Evolutionary conservation across 2,329 filamentous ascomycete species (phyloP).

Genomic region (Calonectria crousiana): DNA sequence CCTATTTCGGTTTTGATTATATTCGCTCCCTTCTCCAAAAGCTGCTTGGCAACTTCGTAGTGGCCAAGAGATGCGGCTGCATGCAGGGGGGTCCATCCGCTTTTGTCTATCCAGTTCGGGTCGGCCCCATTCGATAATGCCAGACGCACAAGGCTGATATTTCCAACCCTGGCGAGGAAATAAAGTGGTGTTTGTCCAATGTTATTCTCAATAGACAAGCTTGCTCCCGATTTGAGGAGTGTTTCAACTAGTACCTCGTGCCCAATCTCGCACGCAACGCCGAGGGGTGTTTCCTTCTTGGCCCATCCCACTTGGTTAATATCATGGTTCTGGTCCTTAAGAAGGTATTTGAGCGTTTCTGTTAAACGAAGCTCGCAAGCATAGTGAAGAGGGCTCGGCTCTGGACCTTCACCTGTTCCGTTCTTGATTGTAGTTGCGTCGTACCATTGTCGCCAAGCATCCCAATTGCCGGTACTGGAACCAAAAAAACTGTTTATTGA

Average conservation of each 20-base stretch:
- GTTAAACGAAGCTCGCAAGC: not conserved
- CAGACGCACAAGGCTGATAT: not conserved
- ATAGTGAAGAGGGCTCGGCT: not conserved
- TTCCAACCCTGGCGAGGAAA: not conserved
- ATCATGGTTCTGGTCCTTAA: not conserved
- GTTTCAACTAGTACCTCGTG: not conserved
- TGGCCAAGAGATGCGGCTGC: not conserved
- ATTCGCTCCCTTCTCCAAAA: not conserved
- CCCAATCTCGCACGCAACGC: not conserved
- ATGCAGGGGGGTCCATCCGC: not conserved
- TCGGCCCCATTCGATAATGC: not conserved
- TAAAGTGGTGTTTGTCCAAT: not conserved
- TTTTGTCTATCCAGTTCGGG: not conserved
- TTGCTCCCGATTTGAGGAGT: not conserved
- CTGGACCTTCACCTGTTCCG: too few relatives aligned
- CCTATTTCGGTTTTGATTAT: not conserved
- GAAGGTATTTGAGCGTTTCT: not conserved
- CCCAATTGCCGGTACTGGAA: not conserved
- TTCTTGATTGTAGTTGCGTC: too few relatives aligned
- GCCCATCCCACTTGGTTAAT: not conserved
- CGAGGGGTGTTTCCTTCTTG: not conserved
- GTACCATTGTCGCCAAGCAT: not conserved
- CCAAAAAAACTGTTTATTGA: not conserved
- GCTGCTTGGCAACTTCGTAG: not conserved
- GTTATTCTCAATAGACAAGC: not conserved